Evolutionary conservation across 2,329 filamentous ascomycete species (phyloP).

Genomic region (Zymoseptoria brevis): DNA sequence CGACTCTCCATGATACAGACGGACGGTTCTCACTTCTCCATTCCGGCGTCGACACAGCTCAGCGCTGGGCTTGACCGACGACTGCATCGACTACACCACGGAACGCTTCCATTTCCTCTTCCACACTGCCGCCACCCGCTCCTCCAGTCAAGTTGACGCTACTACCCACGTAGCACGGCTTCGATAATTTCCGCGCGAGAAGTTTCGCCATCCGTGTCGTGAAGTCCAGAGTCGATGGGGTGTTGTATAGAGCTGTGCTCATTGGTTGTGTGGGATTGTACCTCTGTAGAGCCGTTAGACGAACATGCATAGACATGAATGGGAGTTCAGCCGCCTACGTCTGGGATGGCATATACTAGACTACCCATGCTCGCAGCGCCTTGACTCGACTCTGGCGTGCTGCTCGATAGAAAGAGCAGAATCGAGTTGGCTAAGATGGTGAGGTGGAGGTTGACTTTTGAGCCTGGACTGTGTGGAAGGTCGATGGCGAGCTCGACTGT

Average conservation of each 20-base stretch:
- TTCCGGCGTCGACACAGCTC: background rate
- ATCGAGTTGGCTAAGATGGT: slow-evolving; percentile 46
- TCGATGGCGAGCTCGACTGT: slow-evolving; percentile 51
- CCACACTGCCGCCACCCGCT: slow-evolving; percentile 69
- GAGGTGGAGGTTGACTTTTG: slow-evolving; percentile 52
- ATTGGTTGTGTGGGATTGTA: slow-evolving; percentile 52
- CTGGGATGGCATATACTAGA: slow-evolving; percentile 87
- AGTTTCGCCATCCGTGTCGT: slow-evolving; percentile 77
- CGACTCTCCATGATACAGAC: background rate
- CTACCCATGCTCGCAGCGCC: slow-evolving; percentile 59
- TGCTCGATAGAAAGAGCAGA: slow-evolving; percentile 51
- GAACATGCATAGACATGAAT: background rate
- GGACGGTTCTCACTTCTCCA: background rate
- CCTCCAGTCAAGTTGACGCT: slow-evolving; percentile 70
- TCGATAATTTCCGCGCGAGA: slow-evolving; percentile 61
- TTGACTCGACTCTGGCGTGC: slow-evolving; percentile 36
- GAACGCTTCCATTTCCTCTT: slow-evolving; percentile 92
- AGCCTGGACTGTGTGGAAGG: slow-evolving; percentile 48
- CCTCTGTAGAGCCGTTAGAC: slow-evolving; percentile 23
- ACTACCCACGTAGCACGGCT: slow-evolving; percentile 83
- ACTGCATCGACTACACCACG: slow-evolving; percentile 65
- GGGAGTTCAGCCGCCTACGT: slow-evolving; percentile 50
- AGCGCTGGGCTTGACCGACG: background rate
- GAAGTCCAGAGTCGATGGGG: slow-evolving; percentile 74
- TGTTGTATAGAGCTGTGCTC: slow-evolving; percentile 69